A percentile compares a stretch with the other conserved stretches of the same genome.
Evolutionary conservation across 331 rosid genomes (phyloP).

Genomic region (Phaseolus coccineus): DNA sequence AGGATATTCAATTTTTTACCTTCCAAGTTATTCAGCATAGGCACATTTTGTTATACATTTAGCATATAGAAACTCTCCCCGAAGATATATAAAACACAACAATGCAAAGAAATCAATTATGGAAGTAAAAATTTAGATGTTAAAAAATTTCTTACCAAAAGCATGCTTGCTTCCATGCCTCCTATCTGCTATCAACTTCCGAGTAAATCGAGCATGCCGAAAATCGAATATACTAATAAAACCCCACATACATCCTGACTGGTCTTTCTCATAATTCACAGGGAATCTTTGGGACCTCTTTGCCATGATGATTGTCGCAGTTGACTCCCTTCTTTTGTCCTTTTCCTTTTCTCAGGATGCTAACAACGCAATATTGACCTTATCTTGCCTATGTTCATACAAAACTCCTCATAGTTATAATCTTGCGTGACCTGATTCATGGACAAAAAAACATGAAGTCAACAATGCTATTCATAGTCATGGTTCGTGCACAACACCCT

Average conservation of each 20-base stretch:
- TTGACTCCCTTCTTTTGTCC: slow-evolving; percentile 34
- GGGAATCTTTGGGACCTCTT: slow-evolving; percentile 75
- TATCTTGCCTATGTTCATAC: slow-evolving; percentile 34
- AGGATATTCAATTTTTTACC: slow-evolving; percentile 24
- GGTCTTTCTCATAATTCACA: slow-evolving; percentile 79
- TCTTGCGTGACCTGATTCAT: slow-evolving; percentile 51
- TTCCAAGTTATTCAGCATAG: slow-evolving; percentile 13
- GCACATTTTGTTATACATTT: not conserved
- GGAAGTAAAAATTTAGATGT: slow-evolving; percentile 24
- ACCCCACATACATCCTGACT: slow-evolving; percentile 97
- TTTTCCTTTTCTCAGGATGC: slow-evolving; percentile 21
- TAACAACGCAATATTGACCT: slow-evolving; percentile 31
- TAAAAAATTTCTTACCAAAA: slow-evolving; percentile 63
- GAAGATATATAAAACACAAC: slow-evolving; percentile 7
- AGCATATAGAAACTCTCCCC: slow-evolving; percentile 8
- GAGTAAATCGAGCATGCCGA: slow-evolving; percentile 80
- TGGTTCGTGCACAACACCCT: slow-evolving; percentile 27
- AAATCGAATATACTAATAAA: slow-evolving; percentile 90
- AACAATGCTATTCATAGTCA: slow-evolving; percentile 27
- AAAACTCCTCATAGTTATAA: slow-evolving; percentile 45
- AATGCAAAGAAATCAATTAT: slow-evolving; percentile 23
- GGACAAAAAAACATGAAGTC: slow-evolving; percentile 44
- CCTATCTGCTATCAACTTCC: slow-evolving; percentile 76
- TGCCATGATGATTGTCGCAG: slow-evolving; percentile 56
- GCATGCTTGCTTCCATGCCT: slow-evolving; percentile 68